A percentile compares a stretch with the other conserved stretches of the same genome.
Conservation (phyloP, 2,329 filamentous ascomycete species). For the Gaeumannomyces sp. region DNA sequence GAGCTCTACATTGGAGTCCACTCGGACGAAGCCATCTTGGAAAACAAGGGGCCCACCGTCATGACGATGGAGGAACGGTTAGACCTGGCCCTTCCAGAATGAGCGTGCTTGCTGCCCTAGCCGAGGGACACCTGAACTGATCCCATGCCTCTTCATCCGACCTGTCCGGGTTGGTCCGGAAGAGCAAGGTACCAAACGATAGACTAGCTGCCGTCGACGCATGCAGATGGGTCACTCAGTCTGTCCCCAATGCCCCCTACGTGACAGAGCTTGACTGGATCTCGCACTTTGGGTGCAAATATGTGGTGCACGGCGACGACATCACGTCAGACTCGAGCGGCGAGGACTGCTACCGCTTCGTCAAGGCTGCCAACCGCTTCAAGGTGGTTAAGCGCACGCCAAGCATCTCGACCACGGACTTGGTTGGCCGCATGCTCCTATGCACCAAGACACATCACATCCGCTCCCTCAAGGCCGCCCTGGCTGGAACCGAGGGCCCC, state of each 20-base stretch:
- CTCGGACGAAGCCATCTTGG: conserved; percentile 89
- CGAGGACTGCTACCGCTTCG: conserved; percentile 95
- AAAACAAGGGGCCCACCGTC: conserved; percentile 96
- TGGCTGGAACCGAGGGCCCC: conserved; percentile 66
- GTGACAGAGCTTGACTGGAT: conserved; percentile 94
- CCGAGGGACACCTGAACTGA: conserved; percentile 1
- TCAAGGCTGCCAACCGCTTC: conserved; percentile 90
- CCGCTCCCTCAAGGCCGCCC: conserved; percentile 62
- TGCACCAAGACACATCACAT: conserved; percentile 96
- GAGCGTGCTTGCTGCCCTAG: neutral
- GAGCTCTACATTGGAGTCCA: conserved; percentile 91
- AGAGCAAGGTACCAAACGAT: conserved; percentile 11
- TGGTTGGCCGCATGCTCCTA: conserved; percentile 95
- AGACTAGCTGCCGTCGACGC: conserved; percentile 86
- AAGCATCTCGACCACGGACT: conserved; percentile 92
- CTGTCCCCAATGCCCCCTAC: conserved; percentile 82
- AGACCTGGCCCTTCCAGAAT: neutral
- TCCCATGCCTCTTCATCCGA: neutral
- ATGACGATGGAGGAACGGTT: conserved; percentile 89
- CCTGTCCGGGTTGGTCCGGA: neutral
- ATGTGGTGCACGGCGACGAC: conserved; percentile 43
- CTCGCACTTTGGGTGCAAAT: conserved; percentile 88
- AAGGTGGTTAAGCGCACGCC: conserved; percentile 95
- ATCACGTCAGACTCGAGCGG: conserved; percentile 70
- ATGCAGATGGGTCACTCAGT: conserved; percentile 87